phyloP scores from a whole-genome alignment of 2,329 filamentous ascomycete genomes.

The Zalaria obscura region DNA sequence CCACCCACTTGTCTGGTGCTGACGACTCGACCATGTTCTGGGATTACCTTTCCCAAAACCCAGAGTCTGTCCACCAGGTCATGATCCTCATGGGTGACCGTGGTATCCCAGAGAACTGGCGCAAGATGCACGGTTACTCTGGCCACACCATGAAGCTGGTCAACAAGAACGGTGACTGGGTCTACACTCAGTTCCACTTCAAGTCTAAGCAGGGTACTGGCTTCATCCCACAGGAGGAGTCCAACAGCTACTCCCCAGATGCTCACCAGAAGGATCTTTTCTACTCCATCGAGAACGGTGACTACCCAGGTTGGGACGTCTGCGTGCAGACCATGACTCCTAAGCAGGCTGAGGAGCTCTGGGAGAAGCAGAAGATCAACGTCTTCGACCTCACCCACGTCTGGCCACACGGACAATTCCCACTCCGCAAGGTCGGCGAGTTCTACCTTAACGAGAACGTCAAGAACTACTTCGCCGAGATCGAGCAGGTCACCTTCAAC shows the following conservation, averaged over 20 bases:
- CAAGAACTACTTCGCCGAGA: slow-evolving; percentile 50
- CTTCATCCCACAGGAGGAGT: slow-evolving; percentile 38
- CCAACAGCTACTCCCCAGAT: slow-evolving; percentile 35
- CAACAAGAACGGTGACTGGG: slow-evolving; percentile 39
- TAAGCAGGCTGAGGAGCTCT: slow-evolving; percentile 35
- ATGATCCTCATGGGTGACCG: slow-evolving; percentile 41
- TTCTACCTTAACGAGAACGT: slow-evolving; percentile 39
- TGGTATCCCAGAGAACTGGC: slow-evolving; percentile 40
- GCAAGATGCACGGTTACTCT: slow-evolving; percentile 40
- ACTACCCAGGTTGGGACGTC: slow-evolving; percentile 38
- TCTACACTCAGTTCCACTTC: slow-evolving; percentile 39
- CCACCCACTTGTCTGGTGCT: slow-evolving; percentile 54
- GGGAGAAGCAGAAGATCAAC: slow-evolving; percentile 40
- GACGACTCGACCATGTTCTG: slow-evolving; percentile 53
- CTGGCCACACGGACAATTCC: slow-evolving; percentile 39
- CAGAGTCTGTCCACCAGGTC: slow-evolving; percentile 39
- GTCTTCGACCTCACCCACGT: slow-evolving; percentile 41
- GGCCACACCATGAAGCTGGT: slow-evolving; percentile 40
- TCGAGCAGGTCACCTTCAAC: slow-evolving; percentile 57
- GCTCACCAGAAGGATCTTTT: slow-evolving; percentile 39
- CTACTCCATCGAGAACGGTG: slow-evolving; percentile 37
- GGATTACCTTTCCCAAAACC: slow-evolving; percentile 43
- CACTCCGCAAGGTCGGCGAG: slow-evolving; percentile 38
- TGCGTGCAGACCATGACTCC: slow-evolving; percentile 37
- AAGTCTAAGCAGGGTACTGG: slow-evolving; percentile 37